Evolutionary conservation across 2,329 filamentous ascomycete species (phyloP).

Genomic region (Fusarium fujikuroi): DNA sequence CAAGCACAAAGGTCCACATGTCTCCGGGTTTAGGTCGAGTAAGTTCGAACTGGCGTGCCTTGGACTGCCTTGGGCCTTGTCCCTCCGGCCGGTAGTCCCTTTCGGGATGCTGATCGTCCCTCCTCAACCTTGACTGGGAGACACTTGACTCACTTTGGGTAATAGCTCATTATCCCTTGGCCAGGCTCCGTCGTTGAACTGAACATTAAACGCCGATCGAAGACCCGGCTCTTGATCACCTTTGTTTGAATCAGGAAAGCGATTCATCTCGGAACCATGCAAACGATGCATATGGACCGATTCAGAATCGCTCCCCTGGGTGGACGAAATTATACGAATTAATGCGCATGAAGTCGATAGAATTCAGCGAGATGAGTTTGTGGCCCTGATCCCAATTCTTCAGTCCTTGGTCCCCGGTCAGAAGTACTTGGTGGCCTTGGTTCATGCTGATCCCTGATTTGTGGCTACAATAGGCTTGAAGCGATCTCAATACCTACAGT

Average conservation of each 20-base stretch:
- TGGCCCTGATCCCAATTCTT: slow-evolving; percentile 11
- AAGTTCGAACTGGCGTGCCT: slow-evolving; percentile 36
- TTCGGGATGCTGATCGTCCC: slow-evolving; percentile 44
- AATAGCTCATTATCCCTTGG: slow-evolving; percentile 32
- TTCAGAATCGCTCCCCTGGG: slow-evolving; percentile 25
- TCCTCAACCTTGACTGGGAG: slow-evolving; percentile 36
- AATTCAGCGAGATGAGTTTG: slow-evolving; percentile 32
- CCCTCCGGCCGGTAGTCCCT: slow-evolving; percentile 44
- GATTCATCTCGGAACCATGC: slow-evolving; percentile 41
- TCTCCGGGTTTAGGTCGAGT: slow-evolving; percentile 43
- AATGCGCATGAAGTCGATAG: slow-evolving; percentile 36
- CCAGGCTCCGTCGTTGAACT: slow-evolving; percentile 33
- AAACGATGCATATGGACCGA: slow-evolving; percentile 35
- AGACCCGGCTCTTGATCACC: slow-evolving; percentile 44
- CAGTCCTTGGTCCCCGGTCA: slow-evolving; percentile 21
- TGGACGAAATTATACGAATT: slow-evolving; percentile 34
- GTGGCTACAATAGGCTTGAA: background rate
- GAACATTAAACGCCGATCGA: slow-evolving; percentile 47
- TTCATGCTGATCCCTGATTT: slow-evolving; percentile 11
- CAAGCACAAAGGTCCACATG: slow-evolving; percentile 34
- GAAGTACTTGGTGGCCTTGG: slow-evolving; percentile 8
- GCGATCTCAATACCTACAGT: background rate
- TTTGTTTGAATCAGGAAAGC: slow-evolving; percentile 37
- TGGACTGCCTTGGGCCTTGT: slow-evolving; percentile 36
- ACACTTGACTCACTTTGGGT: slow-evolving; percentile 42